Conservation (phyloP, 2,329 filamentous ascomycete genomes). For the Ophiostoma angusticollis region DNA sequence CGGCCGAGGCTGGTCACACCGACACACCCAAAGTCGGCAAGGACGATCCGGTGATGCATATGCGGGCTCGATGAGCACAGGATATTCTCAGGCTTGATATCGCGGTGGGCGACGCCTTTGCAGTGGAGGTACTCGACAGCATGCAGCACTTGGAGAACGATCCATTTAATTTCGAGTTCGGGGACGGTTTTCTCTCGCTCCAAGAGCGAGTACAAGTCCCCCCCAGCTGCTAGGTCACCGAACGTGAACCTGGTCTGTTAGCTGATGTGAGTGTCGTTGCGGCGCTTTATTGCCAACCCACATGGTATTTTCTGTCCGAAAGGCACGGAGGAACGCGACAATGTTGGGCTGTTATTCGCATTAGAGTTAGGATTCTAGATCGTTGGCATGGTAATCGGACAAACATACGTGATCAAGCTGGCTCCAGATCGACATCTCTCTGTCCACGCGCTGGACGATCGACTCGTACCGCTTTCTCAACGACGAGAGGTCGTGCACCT, state of each 20-base stretch:
- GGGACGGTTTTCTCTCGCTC: conserved; percentile 22
- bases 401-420: conserved; percentile 39
- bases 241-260: conserved; percentile 35
- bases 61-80: conserved; percentile 34
- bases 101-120: conserved; percentile 38
- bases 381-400: neutral
- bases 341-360: conserved; percentile 36
- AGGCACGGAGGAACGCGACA: conserved; percentile 37
- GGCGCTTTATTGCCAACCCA: too few relatives aligned
- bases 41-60: conserved; percentile 31
- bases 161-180: conserved; percentile 31
- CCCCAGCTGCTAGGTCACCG: conserved; percentile 42
- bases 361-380: neutral
- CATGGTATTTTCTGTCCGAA: conserved; percentile 34
- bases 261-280: too few relatives aligned
- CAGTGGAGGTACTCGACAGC: conserved; percentile 35
- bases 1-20: conserved; percentile 28
- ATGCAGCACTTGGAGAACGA: conserved; percentile 34
- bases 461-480: conserved; percentile 14
- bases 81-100: conserved; percentile 43
- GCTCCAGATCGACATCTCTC: conserved; percentile 40
- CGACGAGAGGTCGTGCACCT: conserved; percentile 42
- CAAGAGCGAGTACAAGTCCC: conserved; percentile 39
- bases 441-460: conserved; percentile 26
- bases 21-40: conserved; percentile 41